Base-by-base conservation (phyloP, 306 rosid genomes). In the Fagus sylvatica region DNA sequence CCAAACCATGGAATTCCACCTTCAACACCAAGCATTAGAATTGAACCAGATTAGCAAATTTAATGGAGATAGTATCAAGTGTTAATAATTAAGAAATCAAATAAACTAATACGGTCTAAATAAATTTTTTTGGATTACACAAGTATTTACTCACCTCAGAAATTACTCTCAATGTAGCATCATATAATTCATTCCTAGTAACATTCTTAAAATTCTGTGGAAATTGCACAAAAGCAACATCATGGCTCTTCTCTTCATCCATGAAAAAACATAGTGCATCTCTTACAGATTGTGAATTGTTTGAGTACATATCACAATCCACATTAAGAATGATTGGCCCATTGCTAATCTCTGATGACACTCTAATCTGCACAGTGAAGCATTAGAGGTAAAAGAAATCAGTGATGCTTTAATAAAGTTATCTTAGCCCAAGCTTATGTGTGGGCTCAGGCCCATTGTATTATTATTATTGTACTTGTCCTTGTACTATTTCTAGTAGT, bases 271-370 rank as follows among this genome's bases (percentile, higher is more conserved):
- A 94, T 1, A 94, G 85, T 69, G 89, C 94, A 73, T 92, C 97
- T 51, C 86, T 83, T 48, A 94, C 69, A 46, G 94, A 87, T 64
- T 81, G 56, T 13, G 91, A 90, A 62, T 80, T 89, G 88, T 94
- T 90, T 60, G 97, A 89, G 72, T 84, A 86, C 98, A 92, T 94
- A 74, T 92, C 96, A 83, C 97, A 94, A 40, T 94, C 97, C 49
- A 94, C 91, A 42, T 82, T 94, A 8, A 92, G 93, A 85, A 89
- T 83, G 13, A 94, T 72, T 57, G 87, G 65, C 15, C 94, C 94
- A 1, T 90, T 92, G 91, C 97, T 94, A 7, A 94, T 92, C 54
- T 73, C 76, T 0, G 98, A 94, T 72, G 98, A 94, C 77, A 94
- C 94, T 72, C 97, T 88, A 28, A 91, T 73, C 98, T 94, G 85